A percentile compares a stretch with the other conserved stretches of the same genome.
phyloP scores from a whole-genome alignment of 352 stramenopile species.

The Phytophthora nicotianae region DNA sequence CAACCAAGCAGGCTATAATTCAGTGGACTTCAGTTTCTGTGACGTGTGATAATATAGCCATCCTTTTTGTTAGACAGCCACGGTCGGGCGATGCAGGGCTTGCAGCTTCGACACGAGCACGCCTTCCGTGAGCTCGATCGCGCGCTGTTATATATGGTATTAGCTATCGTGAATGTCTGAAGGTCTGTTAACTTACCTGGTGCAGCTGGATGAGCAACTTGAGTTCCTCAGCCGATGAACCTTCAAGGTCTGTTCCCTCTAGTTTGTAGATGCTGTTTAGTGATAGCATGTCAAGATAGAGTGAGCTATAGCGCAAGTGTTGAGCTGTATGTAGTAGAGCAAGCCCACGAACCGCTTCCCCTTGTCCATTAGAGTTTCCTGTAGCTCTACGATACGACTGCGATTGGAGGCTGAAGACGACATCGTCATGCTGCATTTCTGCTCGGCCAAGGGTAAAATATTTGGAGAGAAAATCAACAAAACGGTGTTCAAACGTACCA shows the following conservation, averaged over 20 bases:
- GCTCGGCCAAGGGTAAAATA: neutral
- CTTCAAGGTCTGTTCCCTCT: constrained; percentile 44
- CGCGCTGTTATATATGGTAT: constrained; percentile 33
- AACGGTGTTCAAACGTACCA: constrained; percentile 38
- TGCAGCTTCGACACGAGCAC: constrained; percentile 64
- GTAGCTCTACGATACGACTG: constrained; percentile 18
- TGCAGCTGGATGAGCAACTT: constrained; percentile 68
- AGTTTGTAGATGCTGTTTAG: constrained; percentile 52
- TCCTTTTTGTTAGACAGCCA: constrained; percentile 3
- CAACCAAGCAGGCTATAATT: neutral
- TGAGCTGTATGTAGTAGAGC: neutral
- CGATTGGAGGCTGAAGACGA: constrained; percentile 15
- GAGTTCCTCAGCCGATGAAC: constrained; percentile 37
- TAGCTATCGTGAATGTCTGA: neutral
- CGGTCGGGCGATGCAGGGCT: constrained; percentile 20
- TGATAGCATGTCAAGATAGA: neutral
- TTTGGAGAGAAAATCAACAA: neutral
- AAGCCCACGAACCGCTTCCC: constrained; percentile 24
- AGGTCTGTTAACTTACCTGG: constrained; percentile 36
- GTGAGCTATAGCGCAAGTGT: neutral
- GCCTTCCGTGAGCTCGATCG: constrained; percentile 57
- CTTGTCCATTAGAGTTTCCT: constrained; percentile 23
- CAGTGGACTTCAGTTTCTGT: constrained; percentile 30
- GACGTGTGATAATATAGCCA: constrained; percentile 33
- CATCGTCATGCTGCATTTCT: constrained; percentile 35